Percentiles rank a stretch among this genome's conserved stretches.
phyloP scores from a whole-genome alignment of 257 asterid species.

The Solanum ahanhuiri region DNA sequence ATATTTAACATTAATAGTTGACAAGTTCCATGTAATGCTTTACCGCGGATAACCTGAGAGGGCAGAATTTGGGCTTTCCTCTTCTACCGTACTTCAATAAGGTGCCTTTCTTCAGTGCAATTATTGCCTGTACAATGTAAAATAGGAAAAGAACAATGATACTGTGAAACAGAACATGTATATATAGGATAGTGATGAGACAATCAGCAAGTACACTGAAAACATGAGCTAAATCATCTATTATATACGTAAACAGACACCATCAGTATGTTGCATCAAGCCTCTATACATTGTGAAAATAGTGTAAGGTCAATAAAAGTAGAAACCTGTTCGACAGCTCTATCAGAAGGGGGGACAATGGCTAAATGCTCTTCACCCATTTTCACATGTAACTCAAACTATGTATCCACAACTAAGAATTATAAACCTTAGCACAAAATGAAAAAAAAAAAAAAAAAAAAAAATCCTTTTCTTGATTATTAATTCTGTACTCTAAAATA shows the following conservation, averaged over 20 bases:
- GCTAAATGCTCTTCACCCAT: conserved; percentile 11
- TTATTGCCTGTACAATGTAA: conserved; percentile 30
- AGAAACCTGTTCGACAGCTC: conserved; percentile 15
- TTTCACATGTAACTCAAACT: conserved; percentile 1
- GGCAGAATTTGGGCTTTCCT: conserved; percentile 42
- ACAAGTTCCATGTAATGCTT: neutral
- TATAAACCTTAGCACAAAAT: neutral
- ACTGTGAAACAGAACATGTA: neutral
- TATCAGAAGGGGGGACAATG: neutral
- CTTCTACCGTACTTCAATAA: conserved; percentile 28
- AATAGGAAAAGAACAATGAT: neutral
- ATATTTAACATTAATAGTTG: neutral
- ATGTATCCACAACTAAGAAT: neutral
- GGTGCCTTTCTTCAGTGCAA: conserved; percentile 43
- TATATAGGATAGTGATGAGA: neutral
- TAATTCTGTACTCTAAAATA: neutral
- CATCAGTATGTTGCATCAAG: neutral
- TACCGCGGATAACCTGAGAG: conserved; percentile 42
- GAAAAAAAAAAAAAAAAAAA: no score
- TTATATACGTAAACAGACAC: neutral
- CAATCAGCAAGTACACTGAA: neutral
- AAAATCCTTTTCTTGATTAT: neutral
- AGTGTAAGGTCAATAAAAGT: neutral
- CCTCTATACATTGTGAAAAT: neutral
- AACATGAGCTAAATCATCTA: neutral